Percentiles rank a stretch among this genome's conserved stretches.
These are phyloP conservation scores for Ustilago lituana DNA, from an alignment of 1,284 basidiomycete species.

Conservation along the genomic window DNA sequence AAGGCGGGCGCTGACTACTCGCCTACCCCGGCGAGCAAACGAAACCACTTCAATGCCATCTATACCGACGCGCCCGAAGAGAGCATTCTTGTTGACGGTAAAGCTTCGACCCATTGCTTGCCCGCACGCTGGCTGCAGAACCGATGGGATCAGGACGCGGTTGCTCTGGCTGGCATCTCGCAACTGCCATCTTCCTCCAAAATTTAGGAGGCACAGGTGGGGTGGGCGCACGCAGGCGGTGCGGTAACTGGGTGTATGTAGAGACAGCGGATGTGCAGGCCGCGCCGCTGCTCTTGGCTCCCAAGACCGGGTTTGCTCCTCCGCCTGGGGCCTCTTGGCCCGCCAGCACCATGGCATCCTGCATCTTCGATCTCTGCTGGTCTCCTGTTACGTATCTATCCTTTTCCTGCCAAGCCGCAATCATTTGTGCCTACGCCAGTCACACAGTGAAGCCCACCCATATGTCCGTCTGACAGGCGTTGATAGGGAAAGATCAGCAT, in stretches of 20 bases:
- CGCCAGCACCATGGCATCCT: no score
- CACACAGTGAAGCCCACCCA: no score
- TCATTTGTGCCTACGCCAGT: no score
- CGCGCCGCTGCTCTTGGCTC: constrained; percentile 13
- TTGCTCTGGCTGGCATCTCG: constrained; percentile 8
- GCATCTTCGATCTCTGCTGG: no score
- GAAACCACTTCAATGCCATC: constrained; percentile 5
- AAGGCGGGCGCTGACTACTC: constrained; percentile 15
- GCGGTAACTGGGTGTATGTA: constrained; percentile 59
- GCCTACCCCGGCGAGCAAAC: constrained; percentile 31
- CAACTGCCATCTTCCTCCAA: constrained; percentile 10
- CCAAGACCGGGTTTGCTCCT: constrained; percentile 29
- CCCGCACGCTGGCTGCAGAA: constrained; percentile 34
- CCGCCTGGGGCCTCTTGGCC: constrained; percentile 22
- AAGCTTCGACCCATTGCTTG: constrained; percentile 18
- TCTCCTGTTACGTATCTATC: no score
- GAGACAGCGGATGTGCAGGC: constrained; percentile 42
- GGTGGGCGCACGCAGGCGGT: constrained; percentile 3
- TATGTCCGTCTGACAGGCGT: no score
- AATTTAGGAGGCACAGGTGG: constrained; percentile 7
- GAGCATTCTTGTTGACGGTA: constrained; percentile 15
- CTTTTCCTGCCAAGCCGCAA: no score
- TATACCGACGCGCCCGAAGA: constrained; percentile 12
- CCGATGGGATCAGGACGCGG: constrained; percentile 34
- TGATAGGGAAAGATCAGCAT: no score